Evolutionary conservation across 1,139 yeast species (phyloP), one percentile per base, ranked within the genome.

Genomic region (Kazachstania sp.): DNA sequence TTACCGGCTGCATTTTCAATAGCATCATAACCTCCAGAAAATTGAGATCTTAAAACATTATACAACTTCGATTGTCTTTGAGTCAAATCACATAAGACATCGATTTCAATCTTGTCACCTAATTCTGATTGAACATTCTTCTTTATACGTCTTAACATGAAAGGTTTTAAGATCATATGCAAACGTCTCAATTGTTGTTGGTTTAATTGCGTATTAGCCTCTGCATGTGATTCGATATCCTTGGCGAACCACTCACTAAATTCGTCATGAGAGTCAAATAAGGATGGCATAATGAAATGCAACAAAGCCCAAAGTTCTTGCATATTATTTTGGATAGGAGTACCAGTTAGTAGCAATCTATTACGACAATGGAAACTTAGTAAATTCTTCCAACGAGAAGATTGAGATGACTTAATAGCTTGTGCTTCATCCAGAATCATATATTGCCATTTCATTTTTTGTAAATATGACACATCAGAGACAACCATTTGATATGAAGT

Each of bases 391-490:
- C 98, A 92, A 67, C 98, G 78, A 2, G 96, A 83, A 1, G 96
- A 86, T 57, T 80, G 86, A 0, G 97, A 87, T 0, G 97, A 87
- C 64, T 92, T 92, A 65, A 92, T 92, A 9, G 98, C 98, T 68
- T 92, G 99, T 0, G 98, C 98, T 70, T 92, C 99, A 70, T 92
- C 99, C 51, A 92, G 72, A 61, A 94, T 87, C 98, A 92, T 92
- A 66, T 92, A 92, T 67, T 92, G 99, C 99, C 99, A 92, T 66
- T 85, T 90, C 79, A 94, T 83, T 59, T 94, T 85, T 65, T 88
- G 96, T 65, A 92, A 85, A 67, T 92, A 92, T 49, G 87, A 87
- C 9, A 94, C 94, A 70, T 92, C 99, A 2, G 95, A 88, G 19
- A 92, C 98, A 29, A 92, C 94, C 66, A 92, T 78, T 67, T 92